A percentile compares a stretch with the other conserved stretches of the same genome.
phyloP scores from a whole-genome alignment of 1,139 yeast species.

The Kazachstania sp. region DNA sequence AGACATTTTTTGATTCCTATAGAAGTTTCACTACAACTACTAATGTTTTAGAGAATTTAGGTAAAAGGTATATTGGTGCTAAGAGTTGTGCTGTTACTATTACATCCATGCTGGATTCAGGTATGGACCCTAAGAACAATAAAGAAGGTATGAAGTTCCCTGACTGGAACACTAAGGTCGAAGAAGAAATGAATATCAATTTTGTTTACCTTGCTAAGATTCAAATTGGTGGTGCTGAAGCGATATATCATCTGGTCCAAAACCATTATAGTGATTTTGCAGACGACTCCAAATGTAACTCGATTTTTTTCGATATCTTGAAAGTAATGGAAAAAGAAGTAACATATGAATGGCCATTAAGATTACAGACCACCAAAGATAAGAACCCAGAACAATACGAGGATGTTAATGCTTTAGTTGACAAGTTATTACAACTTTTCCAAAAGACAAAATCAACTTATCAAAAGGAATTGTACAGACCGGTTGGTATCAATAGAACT shows the following conservation, averaged over 20 bases:
- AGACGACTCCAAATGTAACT: constrained; percentile 55
- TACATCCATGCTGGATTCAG: constrained; percentile 20
- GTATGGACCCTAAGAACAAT: constrained; percentile 9
- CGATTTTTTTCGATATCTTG: constrained; percentile 55
- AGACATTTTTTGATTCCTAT: constrained; percentile 58
- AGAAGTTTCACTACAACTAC: constrained; percentile 53
- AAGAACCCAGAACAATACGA: constrained; percentile 25
- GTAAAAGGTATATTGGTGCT: constrained; percentile 50
- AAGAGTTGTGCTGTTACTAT: constrained; percentile 50
- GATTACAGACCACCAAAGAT: constrained; percentile 12
- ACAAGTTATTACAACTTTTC: constrained; percentile 48
- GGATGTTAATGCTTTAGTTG: constrained; percentile 34
- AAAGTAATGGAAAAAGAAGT: constrained; percentile 62
- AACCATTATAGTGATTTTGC: constrained; percentile 72
- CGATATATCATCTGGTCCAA: constrained; percentile 59
- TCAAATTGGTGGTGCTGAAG: constrained; percentile 76
- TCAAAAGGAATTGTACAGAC: constrained; percentile 73
- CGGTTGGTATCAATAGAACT: constrained; percentile 36
- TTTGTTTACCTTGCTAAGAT: constrained; percentile 50
- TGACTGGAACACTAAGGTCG: constrained; percentile 40
- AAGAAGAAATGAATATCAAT: constrained; percentile 33
- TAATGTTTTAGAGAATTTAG: constrained; percentile 41
- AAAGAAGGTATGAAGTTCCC: constrained; percentile 24
- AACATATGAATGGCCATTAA: constrained; percentile 60
- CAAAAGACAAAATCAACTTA: constrained; percentile 63